Conservation (phyloP, 345 rosid species). For the Gossypium herbaceum region DNA sequence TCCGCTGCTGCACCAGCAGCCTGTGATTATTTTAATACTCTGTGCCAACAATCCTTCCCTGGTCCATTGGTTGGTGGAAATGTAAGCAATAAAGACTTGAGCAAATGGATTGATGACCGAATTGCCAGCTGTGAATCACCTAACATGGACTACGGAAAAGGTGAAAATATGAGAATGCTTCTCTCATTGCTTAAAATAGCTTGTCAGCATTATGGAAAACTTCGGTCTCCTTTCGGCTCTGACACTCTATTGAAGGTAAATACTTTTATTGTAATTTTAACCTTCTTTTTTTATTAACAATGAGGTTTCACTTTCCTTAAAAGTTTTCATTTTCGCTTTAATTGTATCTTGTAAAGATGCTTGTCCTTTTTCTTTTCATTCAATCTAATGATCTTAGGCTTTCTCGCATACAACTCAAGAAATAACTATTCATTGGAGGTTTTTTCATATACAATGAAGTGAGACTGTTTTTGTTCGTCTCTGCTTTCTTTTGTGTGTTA, state of each 20-base stretch:
- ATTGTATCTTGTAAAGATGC: neutral
- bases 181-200: slow-evolving; percentile 86
- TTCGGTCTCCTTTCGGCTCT: slow-evolving; percentile 84
- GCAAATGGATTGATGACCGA: slow-evolving; percentile 95
- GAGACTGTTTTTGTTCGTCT: neutral
- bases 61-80: slow-evolving; percentile 96
- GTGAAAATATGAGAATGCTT: slow-evolving; percentile 61
- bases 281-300: neutral
- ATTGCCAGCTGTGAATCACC: slow-evolving; percentile 56
- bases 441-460: neutral
- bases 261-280: neutral
- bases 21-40: slow-evolving; percentile 59
- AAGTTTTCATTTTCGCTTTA: neutral
- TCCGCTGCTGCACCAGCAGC: slow-evolving; percentile 36
- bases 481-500: neutral
- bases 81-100: slow-evolving; percentile 82
- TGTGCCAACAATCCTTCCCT: slow-evolving; percentile 74
- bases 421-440: neutral
- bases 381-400: neutral
- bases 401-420: neutral
- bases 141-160: slow-evolving; percentile 50
- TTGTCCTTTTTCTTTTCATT: neutral
- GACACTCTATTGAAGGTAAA: slow-evolving; percentile 63
- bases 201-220: slow-evolving; percentile 93
- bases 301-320: neutral